Base-by-base conservation (phyloP, 257 asterid species). In the Cruciata laevipes region DNA sequence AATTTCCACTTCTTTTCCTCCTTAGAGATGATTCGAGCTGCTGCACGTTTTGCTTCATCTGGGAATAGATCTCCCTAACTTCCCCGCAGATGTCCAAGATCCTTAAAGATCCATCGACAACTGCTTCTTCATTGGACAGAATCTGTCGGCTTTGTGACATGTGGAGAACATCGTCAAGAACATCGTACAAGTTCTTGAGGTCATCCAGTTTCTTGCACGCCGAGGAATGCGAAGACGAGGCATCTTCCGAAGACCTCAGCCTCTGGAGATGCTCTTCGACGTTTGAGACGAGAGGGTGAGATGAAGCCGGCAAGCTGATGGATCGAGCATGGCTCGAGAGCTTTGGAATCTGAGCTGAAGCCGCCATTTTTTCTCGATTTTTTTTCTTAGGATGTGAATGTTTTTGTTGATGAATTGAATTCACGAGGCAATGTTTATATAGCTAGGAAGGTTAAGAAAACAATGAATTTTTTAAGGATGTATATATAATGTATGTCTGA, bases 281-380 rank as follows among this genome's bases (percentile, higher is more conserved):
- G 3, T 40, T 40, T 12, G 14, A 0, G 49, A 40, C 5, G 57
- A 51, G 57, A 5, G 57, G 20, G 30, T 77, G 79, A 65, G 86
- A 71, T 61, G 74, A 40, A 17, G 49, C 69, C 17, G 62, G 90
- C 38, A 78, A 73, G 59, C 84, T 84, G 72, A 71, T 75, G 53
- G 82, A 77, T 53, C 83, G 77, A 37, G 69, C 60, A 67, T 81
- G 87, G 72, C 53, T 52, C 7, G 73, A 18, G 14, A 71, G 24
- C 20, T 63, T 49, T 61, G 35, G 13, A n/a, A 17, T 67, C 32
- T 49, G 47, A 24, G 47, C 10, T 6, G 65, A 63, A 37, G 57
- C 65, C 12, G 81, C 73, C 82, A 79, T 74, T 64, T 73, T 58
- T 49, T 3, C 18, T 6, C 13, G 12, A 21, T 0, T 35, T 35